phyloP scores from a whole-genome alignment of 1,139 yeast genomes.

The Suhomyces choctaworum region DNA sequence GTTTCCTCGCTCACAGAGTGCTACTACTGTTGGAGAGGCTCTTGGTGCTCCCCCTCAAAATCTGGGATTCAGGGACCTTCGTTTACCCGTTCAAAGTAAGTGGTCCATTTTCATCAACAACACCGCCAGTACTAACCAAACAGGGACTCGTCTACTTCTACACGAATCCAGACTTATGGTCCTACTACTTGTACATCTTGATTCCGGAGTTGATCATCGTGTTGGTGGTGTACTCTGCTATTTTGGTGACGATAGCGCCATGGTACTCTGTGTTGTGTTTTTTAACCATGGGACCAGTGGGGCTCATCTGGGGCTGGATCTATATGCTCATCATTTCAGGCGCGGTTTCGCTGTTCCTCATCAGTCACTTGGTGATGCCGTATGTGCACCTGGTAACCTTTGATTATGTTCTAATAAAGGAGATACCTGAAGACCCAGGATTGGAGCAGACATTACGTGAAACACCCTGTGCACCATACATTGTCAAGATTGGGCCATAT shows the following conservation, averaged over 20 bases:
- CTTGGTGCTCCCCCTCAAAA: constrained; percentile 16
- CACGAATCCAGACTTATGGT: constrained; percentile 52
- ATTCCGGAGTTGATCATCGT: constrained; percentile 50
- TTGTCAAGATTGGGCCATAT: constrained; percentile 26
- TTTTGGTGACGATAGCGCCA: constrained; percentile 47
- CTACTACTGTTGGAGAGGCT: constrained; percentile 1
- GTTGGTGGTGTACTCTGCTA: constrained; percentile 38
- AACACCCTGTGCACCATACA: constrained; percentile 33
- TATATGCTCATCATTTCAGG: constrained; percentile 54
- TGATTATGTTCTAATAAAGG: constrained; percentile 55
- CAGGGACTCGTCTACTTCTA: constrained; percentile 49
- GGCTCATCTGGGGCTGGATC: constrained; percentile 54
- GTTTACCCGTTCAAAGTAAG: constrained; percentile 32
- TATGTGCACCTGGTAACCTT: constrained; percentile 55
- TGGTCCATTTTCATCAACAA: too few relatives aligned
- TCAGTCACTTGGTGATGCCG: constrained; percentile 56
- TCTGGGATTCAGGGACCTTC: constrained; percentile 25
- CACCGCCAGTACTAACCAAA: too few relatives aligned
- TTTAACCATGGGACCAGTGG: constrained; percentile 56
- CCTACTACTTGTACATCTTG: constrained; percentile 45
- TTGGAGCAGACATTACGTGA: constrained; percentile 46
- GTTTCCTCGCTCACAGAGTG: too few relatives aligned
- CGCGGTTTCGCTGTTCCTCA: constrained; percentile 50
- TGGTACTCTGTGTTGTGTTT: constrained; percentile 46
- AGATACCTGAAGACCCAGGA: constrained; percentile 52